phyloP scores from a whole-genome alignment of 805 yeast species.

The Pichia ethanolica region DNA sequence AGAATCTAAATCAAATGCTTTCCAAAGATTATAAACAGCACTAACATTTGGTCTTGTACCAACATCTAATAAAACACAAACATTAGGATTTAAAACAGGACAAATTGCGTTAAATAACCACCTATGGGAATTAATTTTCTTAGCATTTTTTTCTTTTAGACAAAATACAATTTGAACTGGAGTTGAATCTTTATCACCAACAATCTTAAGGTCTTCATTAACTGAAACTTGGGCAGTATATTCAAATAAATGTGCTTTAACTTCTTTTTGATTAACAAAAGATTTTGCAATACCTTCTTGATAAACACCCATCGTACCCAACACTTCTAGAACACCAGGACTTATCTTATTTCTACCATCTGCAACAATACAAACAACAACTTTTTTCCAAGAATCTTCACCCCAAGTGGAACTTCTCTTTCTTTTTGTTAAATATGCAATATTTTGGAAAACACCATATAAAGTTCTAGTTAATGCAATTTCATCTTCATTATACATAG shows the following conservation, averaged over 20 bases:
- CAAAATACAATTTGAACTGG: conserved; percentile 95
- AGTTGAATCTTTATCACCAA: conserved; percentile 83
- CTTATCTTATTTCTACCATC: conserved; percentile 91
- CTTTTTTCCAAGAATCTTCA: conserved; percentile 92
- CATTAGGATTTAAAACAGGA: conserved; percentile 87
- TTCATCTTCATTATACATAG: conserved; percentile 97
- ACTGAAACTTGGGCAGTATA: conserved; percentile 93
- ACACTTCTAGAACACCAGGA: conserved; percentile 75
- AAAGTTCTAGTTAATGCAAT: conserved; percentile 82
- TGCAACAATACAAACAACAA: conserved; percentile 83
- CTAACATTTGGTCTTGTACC: conserved; percentile 91
- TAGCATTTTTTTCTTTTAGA: conserved; percentile 83
- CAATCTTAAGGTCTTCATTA: conserved; percentile 81
- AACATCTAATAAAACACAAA: conserved; percentile 85
- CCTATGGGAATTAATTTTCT: conserved; percentile 94
- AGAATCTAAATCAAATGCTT: conserved; percentile 91
- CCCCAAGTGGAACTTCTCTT: conserved; percentile 89
- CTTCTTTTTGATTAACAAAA: conserved; percentile 83
- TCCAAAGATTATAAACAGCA: conserved; percentile 92
- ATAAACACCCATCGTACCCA: conserved; percentile 93
- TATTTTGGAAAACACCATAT: conserved; percentile 89
- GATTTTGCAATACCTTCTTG: conserved; percentile 98
- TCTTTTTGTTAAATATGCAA: conserved; percentile 80
- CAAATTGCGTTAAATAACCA: conserved; percentile 96
- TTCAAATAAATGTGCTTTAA: conserved; percentile 90